Evolutionary conservation across 371 early-diverging fungal species (phyloP).

Genomic region (Haplosporangium sp.): DNA sequence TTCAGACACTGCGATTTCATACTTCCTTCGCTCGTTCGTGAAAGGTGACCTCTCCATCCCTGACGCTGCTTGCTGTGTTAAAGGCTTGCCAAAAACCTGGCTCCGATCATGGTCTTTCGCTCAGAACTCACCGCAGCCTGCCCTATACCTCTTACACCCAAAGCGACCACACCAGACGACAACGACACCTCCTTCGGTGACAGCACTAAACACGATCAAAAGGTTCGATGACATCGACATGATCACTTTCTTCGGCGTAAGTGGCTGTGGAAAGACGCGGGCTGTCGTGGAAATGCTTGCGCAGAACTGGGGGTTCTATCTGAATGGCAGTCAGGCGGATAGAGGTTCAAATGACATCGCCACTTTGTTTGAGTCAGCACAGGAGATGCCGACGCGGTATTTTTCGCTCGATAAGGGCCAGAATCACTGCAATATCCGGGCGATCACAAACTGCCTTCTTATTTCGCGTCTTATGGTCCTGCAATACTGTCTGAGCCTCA

Average conservation of each 20-base stretch:
- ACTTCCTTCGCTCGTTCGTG: slow-evolving; percentile 25
- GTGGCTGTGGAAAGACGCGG: slow-evolving; percentile 41
- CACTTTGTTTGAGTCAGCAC: slow-evolving; percentile 32
- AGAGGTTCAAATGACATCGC: slow-evolving; percentile 37
- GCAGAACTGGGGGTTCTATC: slow-evolving; percentile 42
- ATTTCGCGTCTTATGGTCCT: slow-evolving; percentile 39
- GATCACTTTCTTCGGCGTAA: slow-evolving; percentile 41
- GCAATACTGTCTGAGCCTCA: slow-evolving; percentile 41
- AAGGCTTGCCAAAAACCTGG: slow-evolving; percentile 32
- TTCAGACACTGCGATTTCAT: slow-evolving; percentile 11
- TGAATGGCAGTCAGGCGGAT: slow-evolving; percentile 39
- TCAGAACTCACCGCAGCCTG: slow-evolving; percentile 23
- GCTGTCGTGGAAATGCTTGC: slow-evolving; percentile 47
- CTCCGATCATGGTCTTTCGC: slow-evolving; percentile 27
- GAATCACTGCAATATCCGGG: slow-evolving; percentile 40
- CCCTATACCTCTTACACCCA: slow-evolving; percentile 36
- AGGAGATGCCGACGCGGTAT: slow-evolving; percentile 28
- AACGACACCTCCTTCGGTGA: slow-evolving; percentile 31
- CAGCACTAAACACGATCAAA: slow-evolving; percentile 23
- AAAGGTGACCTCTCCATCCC: slow-evolving; percentile 26
- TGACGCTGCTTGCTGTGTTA: slow-evolving; percentile 37
- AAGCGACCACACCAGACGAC: slow-evolving; percentile 42
- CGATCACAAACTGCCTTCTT: slow-evolving; percentile 32
- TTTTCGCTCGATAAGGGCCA: slow-evolving; percentile 26
- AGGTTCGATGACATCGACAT: slow-evolving; percentile 34